Conservation (phyloP, 345 rosid species). For the Sonneratia alba region DNA sequence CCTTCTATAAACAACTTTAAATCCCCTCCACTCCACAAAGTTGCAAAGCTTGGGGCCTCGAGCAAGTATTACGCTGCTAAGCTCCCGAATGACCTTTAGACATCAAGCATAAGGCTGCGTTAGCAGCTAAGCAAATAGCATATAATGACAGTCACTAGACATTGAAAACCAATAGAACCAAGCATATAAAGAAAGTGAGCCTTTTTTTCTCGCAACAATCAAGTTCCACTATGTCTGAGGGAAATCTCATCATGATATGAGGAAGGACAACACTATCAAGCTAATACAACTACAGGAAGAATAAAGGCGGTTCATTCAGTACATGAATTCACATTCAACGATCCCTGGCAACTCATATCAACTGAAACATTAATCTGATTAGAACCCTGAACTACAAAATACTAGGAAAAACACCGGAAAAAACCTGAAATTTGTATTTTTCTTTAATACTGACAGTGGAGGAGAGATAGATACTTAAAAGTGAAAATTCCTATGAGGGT, state of each 20-base stretch:
- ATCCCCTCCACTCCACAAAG: conserved; percentile 90
- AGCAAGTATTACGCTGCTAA: conserved; percentile 67
- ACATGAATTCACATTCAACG: background rate
- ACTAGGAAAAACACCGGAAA: background rate
- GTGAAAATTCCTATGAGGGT: too few relatives aligned
- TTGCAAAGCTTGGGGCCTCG: conserved; percentile 96
- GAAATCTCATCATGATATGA: too few relatives aligned
- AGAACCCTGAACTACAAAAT: background rate
- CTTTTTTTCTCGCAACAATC: too few relatives aligned
- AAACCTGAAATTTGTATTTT: background rate
- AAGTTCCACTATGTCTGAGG: too few relatives aligned
- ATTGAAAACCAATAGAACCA: too few relatives aligned
- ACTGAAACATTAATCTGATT: background rate
- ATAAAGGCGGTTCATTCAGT: background rate
- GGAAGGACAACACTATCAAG: background rate
- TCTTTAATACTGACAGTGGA: background rate
- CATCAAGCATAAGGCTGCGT: background rate
- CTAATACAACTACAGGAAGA: background rate
- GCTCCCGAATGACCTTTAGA: conserved; percentile 40
- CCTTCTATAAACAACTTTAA: conserved; percentile 90
- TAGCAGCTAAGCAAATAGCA: background rate
- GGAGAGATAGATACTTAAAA: background rate
- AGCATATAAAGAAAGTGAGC: too few relatives aligned
- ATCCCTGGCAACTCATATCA: background rate
- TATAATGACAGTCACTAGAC: too few relatives aligned